phyloP scores from a whole-genome alignment of 202 grass and related monocot genomes.

The Eragrostis tef region DNA sequence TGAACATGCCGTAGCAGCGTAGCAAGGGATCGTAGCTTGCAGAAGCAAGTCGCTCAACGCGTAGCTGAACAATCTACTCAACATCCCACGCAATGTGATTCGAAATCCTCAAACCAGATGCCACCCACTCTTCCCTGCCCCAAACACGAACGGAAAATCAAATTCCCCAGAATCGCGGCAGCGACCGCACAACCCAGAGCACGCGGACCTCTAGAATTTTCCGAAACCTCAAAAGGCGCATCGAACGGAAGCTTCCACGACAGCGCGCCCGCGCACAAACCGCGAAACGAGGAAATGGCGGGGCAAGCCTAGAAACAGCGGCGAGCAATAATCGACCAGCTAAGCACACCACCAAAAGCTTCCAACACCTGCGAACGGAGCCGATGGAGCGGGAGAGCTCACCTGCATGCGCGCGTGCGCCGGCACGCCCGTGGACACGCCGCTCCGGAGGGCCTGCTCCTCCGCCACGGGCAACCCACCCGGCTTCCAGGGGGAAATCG shows the following conservation, averaged over 20 bases:
- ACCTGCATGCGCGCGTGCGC: constrained; percentile 58
- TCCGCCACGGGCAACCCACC: neutral
- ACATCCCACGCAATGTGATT: neutral
- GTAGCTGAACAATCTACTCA: neutral
- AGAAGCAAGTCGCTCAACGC: neutral
- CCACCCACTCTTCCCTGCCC: constrained; percentile 1
- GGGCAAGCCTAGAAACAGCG: neutral
- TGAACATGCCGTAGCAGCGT: neutral
- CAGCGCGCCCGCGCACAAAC: neutral
- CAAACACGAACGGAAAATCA: neutral
- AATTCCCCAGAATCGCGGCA: constrained; percentile 3
- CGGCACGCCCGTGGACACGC: constrained; percentile 28
- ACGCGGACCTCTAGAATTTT: constrained; percentile 20
- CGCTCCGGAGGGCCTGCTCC: constrained; percentile 18
- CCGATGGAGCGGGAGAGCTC: constrained; percentile 18
- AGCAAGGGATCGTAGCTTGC: constrained; percentile 16
- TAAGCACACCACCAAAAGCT: constrained; percentile 7
- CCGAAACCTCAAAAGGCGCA: constrained; percentile 4
- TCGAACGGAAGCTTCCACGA: constrained; percentile 2
- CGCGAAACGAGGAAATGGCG: constrained; percentile 22
- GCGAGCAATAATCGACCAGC: constrained; percentile 18
- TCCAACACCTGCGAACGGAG: constrained; percentile 19
- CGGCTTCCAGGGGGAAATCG: neutral
- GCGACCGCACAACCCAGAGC: neutral
- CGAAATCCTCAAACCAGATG: constrained; percentile 10